These are phyloP conservation scores for Leucocoprinus sp. DNA, from an alignment of 768 basidiomycete genomes.

Conservation along the genomic window DNA sequence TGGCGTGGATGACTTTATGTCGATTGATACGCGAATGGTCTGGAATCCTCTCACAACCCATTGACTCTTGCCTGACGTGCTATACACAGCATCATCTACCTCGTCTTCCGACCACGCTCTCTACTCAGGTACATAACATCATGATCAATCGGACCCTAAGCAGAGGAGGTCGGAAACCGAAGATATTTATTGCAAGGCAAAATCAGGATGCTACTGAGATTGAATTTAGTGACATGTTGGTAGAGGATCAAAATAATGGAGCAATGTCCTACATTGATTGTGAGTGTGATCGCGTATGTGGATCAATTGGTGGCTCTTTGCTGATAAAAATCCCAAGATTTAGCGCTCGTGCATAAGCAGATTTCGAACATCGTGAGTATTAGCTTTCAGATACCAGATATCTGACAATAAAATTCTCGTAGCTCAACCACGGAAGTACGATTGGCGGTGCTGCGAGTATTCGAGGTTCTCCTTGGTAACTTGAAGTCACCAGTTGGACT, in stretches of 20 bases:
- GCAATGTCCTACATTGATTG: conserved; percentile 88
- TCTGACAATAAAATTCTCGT: conserved; percentile 5
- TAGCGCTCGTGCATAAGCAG: conserved; percentile 42
- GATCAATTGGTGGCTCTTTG: neutral
- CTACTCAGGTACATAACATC: conserved; percentile 80
- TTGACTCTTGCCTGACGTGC: conserved; percentile 2
- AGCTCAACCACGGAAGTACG: conserved; percentile 35
- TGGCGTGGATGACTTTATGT: conserved; percentile 69
- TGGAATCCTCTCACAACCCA: conserved; percentile 17
- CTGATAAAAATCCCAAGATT: conserved; percentile 22
- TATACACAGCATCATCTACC: conserved; percentile 58
- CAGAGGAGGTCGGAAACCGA: conserved; percentile 38
- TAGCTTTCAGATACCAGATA: neutral
- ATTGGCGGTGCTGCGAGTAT: conserved; percentile 28
- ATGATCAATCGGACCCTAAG: conserved; percentile 56
- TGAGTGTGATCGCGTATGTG: conserved; percentile 28
- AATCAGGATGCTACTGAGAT: conserved; percentile 90
- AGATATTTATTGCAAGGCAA: conserved; percentile 77
- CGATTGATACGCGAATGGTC: conserved; percentile 65
- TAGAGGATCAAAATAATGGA: conserved; percentile 97
- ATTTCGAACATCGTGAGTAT: conserved; percentile 38
- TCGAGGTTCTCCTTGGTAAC: conserved; percentile 37
- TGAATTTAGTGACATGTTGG: conserved; percentile 94
- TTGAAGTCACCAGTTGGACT: no score
- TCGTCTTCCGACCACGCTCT: conserved; percentile 61